Evolutionary conservation across 2,329 filamentous ascomycete genomes (phyloP), one percentile per base, ranked within the genome.

Genomic region (Mycosphaerella sp.): DNA sequence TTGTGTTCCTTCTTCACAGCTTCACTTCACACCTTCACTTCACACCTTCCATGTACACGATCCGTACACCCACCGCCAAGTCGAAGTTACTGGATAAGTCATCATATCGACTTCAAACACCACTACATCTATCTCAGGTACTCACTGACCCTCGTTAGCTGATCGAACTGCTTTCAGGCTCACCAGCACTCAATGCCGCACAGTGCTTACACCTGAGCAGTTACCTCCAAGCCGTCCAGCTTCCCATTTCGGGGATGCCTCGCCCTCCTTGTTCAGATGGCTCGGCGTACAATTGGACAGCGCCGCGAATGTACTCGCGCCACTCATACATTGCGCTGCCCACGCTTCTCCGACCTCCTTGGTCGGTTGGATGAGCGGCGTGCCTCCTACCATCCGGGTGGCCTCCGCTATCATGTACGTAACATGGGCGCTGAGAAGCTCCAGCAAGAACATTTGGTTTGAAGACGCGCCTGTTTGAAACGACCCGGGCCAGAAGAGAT

Each of bases 261-360:
- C 62, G 2, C 71, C 74, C 62, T 80, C 75, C 17, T 61, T 65
- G 42, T 77, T 81, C 35, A 75, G 64, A 57, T 80, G 81, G 10
- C 74, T 70, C 0, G 79, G 79, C n/a, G 77, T 79, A 64, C 79
- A 82, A 12, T 74, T 69, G 4, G 64, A 61, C 16, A 75, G 49
- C 6, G 67, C 37, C 9, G 54, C 69, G 35, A 73, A 70, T 25
- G 69, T 68, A 6, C 64, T 65, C 0, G 73, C 73, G 1, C 69
- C 66, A 44, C 62, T 62, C 58, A 75, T 60, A 39, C 76, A 69
- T 43, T 65, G 58, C 18, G 59, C 57, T 0, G 70, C 66, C 75
- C 77, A 81, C 2, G 63, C 70, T 45, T 78, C 71, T 59, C 78
- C 75, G 0, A 70, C 76, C 18, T 71, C 68, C 2, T 50, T 46